Conservation (phyloP, 768 basidiomycete species). For the Trametes cubensis region DNA sequence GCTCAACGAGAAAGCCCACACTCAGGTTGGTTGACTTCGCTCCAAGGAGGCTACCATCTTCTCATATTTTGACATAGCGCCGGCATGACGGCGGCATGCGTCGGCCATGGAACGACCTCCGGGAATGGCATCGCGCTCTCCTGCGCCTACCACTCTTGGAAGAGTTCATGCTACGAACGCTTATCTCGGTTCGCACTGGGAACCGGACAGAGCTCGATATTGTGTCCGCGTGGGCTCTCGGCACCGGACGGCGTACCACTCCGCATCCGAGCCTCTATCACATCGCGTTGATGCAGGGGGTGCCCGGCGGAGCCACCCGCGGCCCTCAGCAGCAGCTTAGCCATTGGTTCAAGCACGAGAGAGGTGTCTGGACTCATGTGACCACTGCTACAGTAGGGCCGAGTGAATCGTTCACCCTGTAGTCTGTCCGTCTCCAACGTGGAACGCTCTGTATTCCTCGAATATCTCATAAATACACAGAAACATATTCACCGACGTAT, state of each 20-base stretch:
- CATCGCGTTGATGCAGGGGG: neutral
- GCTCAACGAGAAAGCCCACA: neutral
- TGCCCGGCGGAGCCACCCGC: too few relatives aligned
- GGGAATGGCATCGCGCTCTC: neutral
- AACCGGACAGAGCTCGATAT: neutral
- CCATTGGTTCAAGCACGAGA: constrained; percentile 4
- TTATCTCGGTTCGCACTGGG: neutral
- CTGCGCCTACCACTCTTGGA: neutral
- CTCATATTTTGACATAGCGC: neutral
- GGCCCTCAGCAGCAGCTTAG: neutral
- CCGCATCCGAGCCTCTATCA: neutral
- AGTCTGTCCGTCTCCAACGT: too few relatives aligned
- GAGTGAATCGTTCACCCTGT: too few relatives aligned
- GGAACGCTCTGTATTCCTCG: too few relatives aligned
- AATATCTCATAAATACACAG: too few relatives aligned
- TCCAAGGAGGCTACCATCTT: neutral
- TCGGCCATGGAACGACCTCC: constrained; percentile 2
- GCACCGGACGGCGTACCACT: neutral
- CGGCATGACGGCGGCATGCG: neutral
- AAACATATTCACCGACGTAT: too few relatives aligned
- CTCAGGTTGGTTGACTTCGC: neutral
- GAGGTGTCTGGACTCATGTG: too few relatives aligned
- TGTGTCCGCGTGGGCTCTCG: constrained; percentile 2
- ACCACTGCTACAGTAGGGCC: too few relatives aligned
- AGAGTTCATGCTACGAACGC: constrained; percentile 1